Conservation (phyloP, 2,329 filamentous ascomycete species). For the Fusarium globosum region DNA sequence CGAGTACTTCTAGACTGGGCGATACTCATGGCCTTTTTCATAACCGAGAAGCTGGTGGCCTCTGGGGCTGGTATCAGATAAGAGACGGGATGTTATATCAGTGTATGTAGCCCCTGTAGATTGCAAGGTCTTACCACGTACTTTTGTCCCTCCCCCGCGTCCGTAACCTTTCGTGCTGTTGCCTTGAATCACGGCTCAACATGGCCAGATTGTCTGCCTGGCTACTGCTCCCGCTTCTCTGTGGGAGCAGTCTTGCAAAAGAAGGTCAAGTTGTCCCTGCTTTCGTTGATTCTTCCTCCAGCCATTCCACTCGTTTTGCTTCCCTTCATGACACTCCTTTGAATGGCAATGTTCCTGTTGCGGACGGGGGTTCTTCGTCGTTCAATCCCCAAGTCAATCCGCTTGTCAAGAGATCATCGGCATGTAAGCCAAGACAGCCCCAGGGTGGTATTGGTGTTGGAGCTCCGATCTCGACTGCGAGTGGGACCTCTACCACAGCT, state of each 20-base stretch:
- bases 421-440: conserved; percentile 3
- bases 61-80: neutral
- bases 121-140: neutral
- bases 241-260: conserved; percentile 32
- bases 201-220: conserved; percentile 31
- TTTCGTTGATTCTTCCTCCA: conserved; percentile 34
- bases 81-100: conserved; percentile 4
- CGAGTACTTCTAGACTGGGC: conserved; percentile 7
- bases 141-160: neutral
- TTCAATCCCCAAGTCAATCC: neutral
- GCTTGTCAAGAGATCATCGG: conserved; percentile 2
- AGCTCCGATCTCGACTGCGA: neutral
- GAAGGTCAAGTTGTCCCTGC: conserved; percentile 32
- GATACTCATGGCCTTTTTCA: neutral
- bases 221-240: conserved; percentile 26
- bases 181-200: conserved; percentile 24
- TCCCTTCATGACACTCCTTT: conserved; percentile 29
- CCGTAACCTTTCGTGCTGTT: conserved; percentile 6
- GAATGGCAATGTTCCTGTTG: neutral
- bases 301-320: conserved; percentile 24
- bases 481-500: neutral
- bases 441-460: neutral
- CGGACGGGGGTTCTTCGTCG: neutral
- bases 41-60: neutral
- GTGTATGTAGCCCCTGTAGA: neutral